Percentiles rank a stretch among this genome's conserved stretches.
Conservation (phyloP, 1,284 basidiomycete genomes). For the Sanghuangporus weigelae region DNA sequence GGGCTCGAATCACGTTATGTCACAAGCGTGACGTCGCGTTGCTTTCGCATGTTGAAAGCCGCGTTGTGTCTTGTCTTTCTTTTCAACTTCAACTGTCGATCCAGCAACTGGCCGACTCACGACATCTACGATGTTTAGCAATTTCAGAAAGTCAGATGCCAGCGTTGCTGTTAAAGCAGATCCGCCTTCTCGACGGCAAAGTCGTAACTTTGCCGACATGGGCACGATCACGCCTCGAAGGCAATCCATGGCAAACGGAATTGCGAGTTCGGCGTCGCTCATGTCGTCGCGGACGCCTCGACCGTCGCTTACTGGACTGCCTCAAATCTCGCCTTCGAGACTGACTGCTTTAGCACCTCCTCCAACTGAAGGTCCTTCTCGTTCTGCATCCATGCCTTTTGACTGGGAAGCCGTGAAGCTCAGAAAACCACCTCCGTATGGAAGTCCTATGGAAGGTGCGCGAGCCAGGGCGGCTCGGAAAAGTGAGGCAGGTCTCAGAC, state of each 20-base stretch:
- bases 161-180: conserved; percentile 1
- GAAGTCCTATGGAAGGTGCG: conserved; percentile 46
- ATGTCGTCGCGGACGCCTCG: conserved; percentile 7
- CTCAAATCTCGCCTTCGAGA: not conserved
- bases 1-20: not conserved
- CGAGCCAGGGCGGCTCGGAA: conserved; percentile 33
- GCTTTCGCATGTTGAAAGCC: not conserved
- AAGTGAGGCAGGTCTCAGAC: conserved; percentile 36
- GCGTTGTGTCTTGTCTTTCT: not conserved
- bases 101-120: not conserved
- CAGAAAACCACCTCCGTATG: conserved; percentile 62
- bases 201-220: conserved; percentile 3
- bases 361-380: conserved; percentile 43
- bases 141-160: not conserved
- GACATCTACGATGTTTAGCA: not conserved
- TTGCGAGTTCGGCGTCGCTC: not conserved
- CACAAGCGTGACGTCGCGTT: conserved; percentile 2
- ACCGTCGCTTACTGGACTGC: not conserved
- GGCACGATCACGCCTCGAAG: conserved; percentile 9
- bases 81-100: conserved; percentile 6
- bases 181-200: conserved; percentile 4
- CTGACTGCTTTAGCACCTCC: conserved; percentile 2
- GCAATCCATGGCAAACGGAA: conserved; percentile 7
- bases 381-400: conserved; percentile 67
- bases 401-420: conserved; percentile 77